A percentile compares a stretch with the other conserved stretches of the same genome.
These are phyloP conservation scores for Alopecurus myosuroides DNA, from an alignment of 176 grass and related monocot species.

Conservation along the genomic window DNA sequence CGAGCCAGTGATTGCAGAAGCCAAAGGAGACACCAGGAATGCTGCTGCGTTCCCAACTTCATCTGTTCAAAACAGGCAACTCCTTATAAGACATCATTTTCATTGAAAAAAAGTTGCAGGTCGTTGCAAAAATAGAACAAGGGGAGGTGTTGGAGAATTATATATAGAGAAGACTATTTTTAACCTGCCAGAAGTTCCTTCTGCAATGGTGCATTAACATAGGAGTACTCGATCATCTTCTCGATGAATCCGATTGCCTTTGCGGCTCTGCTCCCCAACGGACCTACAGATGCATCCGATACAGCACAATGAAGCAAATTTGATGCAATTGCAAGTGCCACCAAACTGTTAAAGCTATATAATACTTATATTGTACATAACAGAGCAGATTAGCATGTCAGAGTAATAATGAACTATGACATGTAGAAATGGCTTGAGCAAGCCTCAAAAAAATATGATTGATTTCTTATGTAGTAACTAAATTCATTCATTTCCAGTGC, in stretches of 20 bases:
- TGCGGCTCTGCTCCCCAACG: conserved; percentile 84
- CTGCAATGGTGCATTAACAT: conserved; percentile 77
- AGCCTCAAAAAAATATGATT: background rate
- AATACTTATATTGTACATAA: background rate
- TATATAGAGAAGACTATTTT: background rate
- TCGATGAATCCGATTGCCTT: conserved; percentile 98
- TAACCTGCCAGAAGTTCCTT: conserved; percentile 89
- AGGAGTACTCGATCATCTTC: conserved; percentile 99
- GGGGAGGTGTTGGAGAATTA: background rate
- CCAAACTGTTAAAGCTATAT: background rate
- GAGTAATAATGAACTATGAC: background rate
- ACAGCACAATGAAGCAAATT: background rate
- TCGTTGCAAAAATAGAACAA: background rate
- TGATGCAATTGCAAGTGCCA: background rate
- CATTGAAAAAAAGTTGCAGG: background rate
- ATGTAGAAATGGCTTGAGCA: background rate
- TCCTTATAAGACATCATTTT: conserved; percentile 11
- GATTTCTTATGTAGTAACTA: background rate
- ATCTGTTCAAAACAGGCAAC: conserved; percentile 42
- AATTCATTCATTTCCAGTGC: background rate
- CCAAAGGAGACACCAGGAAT: conserved; percentile 84
- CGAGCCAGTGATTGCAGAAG: conserved; percentile 90
- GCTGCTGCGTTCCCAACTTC: conserved; percentile 87
- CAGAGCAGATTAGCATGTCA: background rate
- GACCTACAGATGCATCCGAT: conserved; percentile 38